These are phyloP conservation scores for Cyathus striatus DNA, from an alignment of 768 basidiomycete genomes.

Conservation along the genomic window DNA sequence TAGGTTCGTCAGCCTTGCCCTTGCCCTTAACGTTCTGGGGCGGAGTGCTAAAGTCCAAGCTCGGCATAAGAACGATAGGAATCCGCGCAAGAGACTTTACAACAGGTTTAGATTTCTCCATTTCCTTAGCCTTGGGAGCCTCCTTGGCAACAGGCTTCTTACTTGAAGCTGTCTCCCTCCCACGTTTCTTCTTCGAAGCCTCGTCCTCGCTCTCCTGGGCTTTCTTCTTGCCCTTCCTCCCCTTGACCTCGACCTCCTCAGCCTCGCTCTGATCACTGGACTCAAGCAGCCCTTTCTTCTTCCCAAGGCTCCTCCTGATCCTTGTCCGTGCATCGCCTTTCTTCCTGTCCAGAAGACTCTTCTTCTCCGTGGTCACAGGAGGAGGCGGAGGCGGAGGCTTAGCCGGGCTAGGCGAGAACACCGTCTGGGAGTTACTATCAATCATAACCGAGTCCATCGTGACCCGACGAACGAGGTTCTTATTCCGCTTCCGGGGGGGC, in stretches of 20 bases:
- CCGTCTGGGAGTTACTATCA: neutral
- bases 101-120: neutral
- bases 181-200: too few relatives aligned
- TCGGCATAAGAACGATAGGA: neutral
- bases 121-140: too few relatives aligned
- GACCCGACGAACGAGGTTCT: constrained; percentile 1
- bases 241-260: constrained; percentile 5
- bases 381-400: neutral
- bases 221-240: neutral
- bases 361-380: neutral
- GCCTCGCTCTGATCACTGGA: constrained; percentile 2
- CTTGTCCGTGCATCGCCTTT: constrained; percentile 21
- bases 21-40: neutral
- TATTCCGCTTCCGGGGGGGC: neutral
- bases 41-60: neutral
- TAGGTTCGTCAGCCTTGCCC: neutral
- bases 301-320: constrained; percentile 11
- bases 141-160: neutral
- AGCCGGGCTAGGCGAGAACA: neutral
- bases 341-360: constrained; percentile 5
- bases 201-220: neutral
- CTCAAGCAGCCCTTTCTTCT: neutral
- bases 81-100: neutral
- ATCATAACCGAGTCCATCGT: neutral
- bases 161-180: too few relatives aligned